Base-by-base conservation (phyloP, 805 yeast species). In the Priceomyces medius region DNA sequence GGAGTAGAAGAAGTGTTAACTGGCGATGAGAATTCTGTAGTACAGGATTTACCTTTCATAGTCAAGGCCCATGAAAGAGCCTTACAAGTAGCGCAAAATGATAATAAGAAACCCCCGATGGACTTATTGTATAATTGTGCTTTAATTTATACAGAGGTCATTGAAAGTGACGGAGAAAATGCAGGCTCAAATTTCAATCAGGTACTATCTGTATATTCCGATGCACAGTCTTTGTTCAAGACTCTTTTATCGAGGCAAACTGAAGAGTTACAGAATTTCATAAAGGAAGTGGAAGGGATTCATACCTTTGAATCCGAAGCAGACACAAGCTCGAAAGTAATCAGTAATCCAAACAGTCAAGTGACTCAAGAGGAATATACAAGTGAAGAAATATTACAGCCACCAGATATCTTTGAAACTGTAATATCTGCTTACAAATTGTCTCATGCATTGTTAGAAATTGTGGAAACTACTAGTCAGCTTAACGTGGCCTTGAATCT, bases 41-140 rank as follows among this genome's bases (percentile, higher is more conserved):
- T 77, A 2, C 74, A 73, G 46, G 56, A 61, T 2, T 54, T 78
- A 32, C 33, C 44, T 0, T 42, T 45, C 6, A 63, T 78, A 8
- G 59, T 72, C 10, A 41, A 43, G 16, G 61, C 67, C 9, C 79
- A 71, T 47, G 75, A 73, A 38, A 42, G 40, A 3, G 66, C 77
- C 0, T 45, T 73, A 18, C 40, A 38, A 0, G 44, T 53, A 3
- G 56, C 62, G 1, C 26, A 35, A 1, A 38, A 24, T 2, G 31
- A 35, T 19, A 43, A 39, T 7, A 46, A 31, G 2, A 43, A 46
- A 3, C 44, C 52, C 3, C 66, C 73, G 3, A 55, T 64, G 56
- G 83, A 78, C 48, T 58, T 77, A 35, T 55, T 68, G 21, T 76
- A 63, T 54, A 78, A 77, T 46, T 56, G 71, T 8, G 77, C 71